These are phyloP conservation scores for Terana coerulea DNA, from an alignment of 768 basidiomycete genomes.

Conservation along the genomic window DNA sequence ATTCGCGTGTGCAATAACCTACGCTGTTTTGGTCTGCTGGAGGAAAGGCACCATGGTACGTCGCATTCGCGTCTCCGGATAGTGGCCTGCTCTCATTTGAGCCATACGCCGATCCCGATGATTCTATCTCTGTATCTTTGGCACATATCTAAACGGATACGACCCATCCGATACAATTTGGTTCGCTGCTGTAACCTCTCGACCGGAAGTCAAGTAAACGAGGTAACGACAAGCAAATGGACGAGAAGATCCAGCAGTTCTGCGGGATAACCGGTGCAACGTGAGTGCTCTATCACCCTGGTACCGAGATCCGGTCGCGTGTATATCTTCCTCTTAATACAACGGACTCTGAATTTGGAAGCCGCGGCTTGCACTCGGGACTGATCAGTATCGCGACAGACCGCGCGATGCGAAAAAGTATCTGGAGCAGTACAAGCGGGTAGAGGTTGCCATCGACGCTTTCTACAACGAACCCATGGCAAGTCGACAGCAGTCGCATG, in stretches of 20 bases:
- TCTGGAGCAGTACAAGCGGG: slow-evolving; percentile 57
- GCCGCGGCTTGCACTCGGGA: not conserved
- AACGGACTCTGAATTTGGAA: not conserved
- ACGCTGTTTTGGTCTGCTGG: not conserved
- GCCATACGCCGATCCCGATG: not conserved
- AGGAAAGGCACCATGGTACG: not conserved
- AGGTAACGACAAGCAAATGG: slow-evolving; percentile 26
- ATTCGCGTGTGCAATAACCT: no score
- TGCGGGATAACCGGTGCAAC: slow-evolving; percentile 64
- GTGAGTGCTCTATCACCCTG: slow-evolving; percentile 39
- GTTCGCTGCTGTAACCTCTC: not conserved
- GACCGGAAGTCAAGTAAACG: slow-evolving; percentile 12
- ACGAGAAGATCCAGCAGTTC: slow-evolving; percentile 54
- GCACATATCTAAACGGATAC: not conserved
- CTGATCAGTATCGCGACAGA: slow-evolving; percentile 20
- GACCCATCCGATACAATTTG: not conserved
- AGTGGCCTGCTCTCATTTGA: no score
- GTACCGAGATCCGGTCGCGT: no score
- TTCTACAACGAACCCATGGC: slow-evolving; percentile 55
- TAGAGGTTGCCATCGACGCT: slow-evolving; percentile 72
- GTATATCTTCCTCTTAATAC: not conserved
- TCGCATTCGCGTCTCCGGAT: not conserved
- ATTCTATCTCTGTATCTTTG: not conserved
- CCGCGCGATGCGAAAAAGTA: slow-evolving; percentile 60
- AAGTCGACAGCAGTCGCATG: not conserved